Base-by-base conservation (phyloP, 768 basidiomycete genomes). In the Omphalotus guepiniiformis region DNA sequence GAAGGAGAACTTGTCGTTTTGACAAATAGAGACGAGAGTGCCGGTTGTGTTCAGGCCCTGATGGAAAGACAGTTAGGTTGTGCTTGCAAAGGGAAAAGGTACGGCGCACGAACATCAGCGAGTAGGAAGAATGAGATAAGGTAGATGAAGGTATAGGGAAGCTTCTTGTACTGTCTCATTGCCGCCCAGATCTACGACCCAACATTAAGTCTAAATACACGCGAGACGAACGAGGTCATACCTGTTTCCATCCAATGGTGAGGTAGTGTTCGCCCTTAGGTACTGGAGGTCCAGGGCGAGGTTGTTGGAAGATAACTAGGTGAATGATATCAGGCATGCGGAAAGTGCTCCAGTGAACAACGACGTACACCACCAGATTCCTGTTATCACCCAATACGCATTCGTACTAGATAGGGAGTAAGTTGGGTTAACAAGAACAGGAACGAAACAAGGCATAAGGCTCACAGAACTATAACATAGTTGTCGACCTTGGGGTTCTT, bases 231-330 rank as follows among this genome's bases (percentile, higher is more conserved):
- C 11, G 34, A 32, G 35, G 2, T 40, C 62, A n/a, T 48, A 80
- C 85, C 71, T 91, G 88, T 58, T 87, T 90, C 85, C 86, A 92
- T 35, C 91, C 91, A 37, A 93, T 78, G 0, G 88, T 88, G 22
- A 91, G 51, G 56, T 92, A 93, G 49, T 64, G 75, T 53, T 90
- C 82, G 40, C 83, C 83, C 53, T 82, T 83, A 0, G 91, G 91
- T 18, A 93, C 68, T 11, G 80, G 66, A 43, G 89, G 87, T 0
- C 91, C 91, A 2, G 86, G 83, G 7, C 91, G 80, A n/a, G 83
- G 86, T 57, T 88, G 78, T 60, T 93, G 91, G 62, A 80, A 91
- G 41, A 92, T 76, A 55, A 93, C 88, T 90, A 43, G 9, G 39
- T 15, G 9, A 19, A 36, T 41, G 26, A 40, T 25, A 23, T 32